These are phyloP conservation scores for Pichia sp. DNA, from an alignment of 1,139 yeast species.

Conservation along the genomic window DNA sequence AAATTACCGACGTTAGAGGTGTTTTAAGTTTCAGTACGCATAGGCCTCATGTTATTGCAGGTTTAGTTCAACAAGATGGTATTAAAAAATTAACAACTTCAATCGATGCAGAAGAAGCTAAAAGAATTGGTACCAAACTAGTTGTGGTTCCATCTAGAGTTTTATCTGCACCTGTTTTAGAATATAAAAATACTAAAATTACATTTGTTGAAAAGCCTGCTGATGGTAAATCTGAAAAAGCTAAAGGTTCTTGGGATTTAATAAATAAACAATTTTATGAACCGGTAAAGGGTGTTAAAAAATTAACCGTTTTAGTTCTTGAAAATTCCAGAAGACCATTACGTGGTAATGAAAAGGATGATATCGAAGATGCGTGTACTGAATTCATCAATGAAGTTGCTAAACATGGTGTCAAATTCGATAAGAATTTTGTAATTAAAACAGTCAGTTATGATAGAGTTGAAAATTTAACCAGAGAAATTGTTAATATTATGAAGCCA, in stretches of 20 bases:
- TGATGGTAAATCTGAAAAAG: slow-evolving; percentile 22
- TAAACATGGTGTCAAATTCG: slow-evolving; percentile 19
- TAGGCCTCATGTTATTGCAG: slow-evolving; percentile 24
- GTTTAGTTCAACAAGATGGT: slow-evolving; percentile 24
- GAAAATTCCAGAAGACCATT: slow-evolving; percentile 17
- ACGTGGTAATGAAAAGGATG: slow-evolving; percentile 15
- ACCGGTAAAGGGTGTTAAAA: slow-evolving; percentile 16
- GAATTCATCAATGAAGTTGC: slow-evolving; percentile 17
- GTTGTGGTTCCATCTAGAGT: slow-evolving; percentile 25
- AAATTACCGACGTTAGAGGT: slow-evolving; percentile 21
- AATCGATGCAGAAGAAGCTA: slow-evolving; percentile 12
- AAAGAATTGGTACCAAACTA: slow-evolving; percentile 21
- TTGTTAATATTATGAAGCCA: slow-evolving; percentile 12
- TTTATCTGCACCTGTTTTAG: slow-evolving; percentile 18
- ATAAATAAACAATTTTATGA: slow-evolving; percentile 19
- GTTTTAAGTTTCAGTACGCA: slow-evolving; percentile 22
- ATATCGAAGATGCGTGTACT: slow-evolving; percentile 16
- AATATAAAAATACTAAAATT: slow-evolving; percentile 18
- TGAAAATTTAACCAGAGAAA: slow-evolving; percentile 13
- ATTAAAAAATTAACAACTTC: slow-evolving; percentile 13
- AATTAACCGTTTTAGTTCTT: slow-evolving; percentile 17
- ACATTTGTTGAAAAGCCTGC: slow-evolving; percentile 16
- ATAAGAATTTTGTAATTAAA: slow-evolving; percentile 7
- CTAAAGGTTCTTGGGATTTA: slow-evolving; percentile 25
- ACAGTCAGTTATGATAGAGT: slow-evolving; percentile 13